Percentiles rank a stretch among this genome's conserved stretches.
Evolutionary conservation across 352 stramenopile genomes (phyloP).

Genomic region (Ochromonadaceae sp.): DNA sequence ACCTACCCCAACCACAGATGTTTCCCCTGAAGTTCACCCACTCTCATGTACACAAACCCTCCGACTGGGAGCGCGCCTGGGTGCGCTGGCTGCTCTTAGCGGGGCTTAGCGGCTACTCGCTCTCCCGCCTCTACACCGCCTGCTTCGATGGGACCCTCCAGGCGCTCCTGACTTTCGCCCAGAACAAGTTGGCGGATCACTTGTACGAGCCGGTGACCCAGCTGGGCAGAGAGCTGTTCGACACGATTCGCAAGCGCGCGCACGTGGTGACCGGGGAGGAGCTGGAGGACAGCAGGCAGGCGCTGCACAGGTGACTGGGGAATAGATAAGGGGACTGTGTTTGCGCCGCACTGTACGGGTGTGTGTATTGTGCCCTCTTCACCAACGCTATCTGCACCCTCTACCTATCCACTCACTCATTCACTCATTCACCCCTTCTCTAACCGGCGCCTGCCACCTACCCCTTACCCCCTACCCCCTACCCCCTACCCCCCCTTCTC

Average conservation of each 20-base stretch:
- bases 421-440: too few relatives aligned
- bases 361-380: too few relatives aligned
- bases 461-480: too few relatives aligned
- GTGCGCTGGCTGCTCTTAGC: neutral
- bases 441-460: too few relatives aligned
- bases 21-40: neutral
- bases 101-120: neutral
- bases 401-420: too few relatives aligned
- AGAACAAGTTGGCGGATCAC: slow-evolving; percentile 2
- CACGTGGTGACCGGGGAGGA: neutral
- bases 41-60: neutral
- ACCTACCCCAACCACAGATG: neutral
- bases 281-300: neutral
- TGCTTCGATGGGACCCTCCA: neutral
- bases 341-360: too few relatives aligned
- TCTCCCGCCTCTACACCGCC: neutral
- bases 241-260: slow-evolving; percentile 2
- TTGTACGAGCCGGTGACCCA: slow-evolving; percentile 1
- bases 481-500: too few relatives aligned
- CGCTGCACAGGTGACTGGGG: neutral
- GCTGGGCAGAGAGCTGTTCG: neutral
- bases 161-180: neutral
- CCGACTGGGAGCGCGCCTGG: neutral
- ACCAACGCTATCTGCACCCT: too few relatives aligned
- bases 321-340: neutral